A percentile compares a stretch with the other conserved stretches of the same genome.
phyloP scores from a whole-genome alignment of 345 rosid genomes.

The Brassica napus region DNA sequence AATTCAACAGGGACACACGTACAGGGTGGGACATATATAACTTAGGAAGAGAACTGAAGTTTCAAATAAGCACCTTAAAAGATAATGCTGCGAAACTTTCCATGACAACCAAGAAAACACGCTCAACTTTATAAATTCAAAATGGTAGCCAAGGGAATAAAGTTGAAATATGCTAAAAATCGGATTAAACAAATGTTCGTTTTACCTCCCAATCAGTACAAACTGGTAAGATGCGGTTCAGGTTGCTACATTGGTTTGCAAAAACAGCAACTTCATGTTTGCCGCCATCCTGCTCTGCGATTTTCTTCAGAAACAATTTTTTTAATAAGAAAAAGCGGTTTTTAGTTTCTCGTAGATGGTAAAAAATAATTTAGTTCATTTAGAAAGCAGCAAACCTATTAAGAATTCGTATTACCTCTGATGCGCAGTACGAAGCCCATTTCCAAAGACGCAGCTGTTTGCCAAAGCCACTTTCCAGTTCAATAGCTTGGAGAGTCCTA shows the following conservation, averaged over 20 bases:
- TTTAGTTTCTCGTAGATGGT: neutral
- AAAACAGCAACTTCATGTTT: slow-evolving; percentile 86
- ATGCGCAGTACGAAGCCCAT: slow-evolving; percentile 94
- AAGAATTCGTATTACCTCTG: slow-evolving; percentile 59
- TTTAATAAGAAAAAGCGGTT: neutral
- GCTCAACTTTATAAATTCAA: neutral
- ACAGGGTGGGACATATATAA: slow-evolving; percentile 12
- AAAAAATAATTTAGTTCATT: neutral
- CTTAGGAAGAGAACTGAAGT: neutral
- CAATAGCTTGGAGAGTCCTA: slow-evolving; percentile 84
- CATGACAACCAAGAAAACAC: no score
- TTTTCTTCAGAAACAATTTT: slow-evolving; percentile 57
- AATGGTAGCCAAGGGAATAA: slow-evolving; percentile 5
- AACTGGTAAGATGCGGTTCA: slow-evolving; percentile 79
- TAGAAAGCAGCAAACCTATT: slow-evolving; percentile 23
- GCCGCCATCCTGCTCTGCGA: slow-evolving; percentile 80
- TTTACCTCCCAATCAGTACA: slow-evolving; percentile 98
- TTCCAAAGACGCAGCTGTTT: slow-evolving; percentile 89
- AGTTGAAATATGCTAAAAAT: neutral
- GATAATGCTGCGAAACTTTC: no score
- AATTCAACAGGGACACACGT: slow-evolving; percentile 6
- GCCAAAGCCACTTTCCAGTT: slow-evolving; percentile 89
- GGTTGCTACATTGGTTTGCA: slow-evolving; percentile 88
- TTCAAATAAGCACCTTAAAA: no score
- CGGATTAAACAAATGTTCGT: slow-evolving; percentile 9